Evolutionary conservation across 2,329 filamentous ascomycete species (phyloP), one percentile per base, ranked within the genome.

Genomic region (Mycosphaerella sp.): DNA sequence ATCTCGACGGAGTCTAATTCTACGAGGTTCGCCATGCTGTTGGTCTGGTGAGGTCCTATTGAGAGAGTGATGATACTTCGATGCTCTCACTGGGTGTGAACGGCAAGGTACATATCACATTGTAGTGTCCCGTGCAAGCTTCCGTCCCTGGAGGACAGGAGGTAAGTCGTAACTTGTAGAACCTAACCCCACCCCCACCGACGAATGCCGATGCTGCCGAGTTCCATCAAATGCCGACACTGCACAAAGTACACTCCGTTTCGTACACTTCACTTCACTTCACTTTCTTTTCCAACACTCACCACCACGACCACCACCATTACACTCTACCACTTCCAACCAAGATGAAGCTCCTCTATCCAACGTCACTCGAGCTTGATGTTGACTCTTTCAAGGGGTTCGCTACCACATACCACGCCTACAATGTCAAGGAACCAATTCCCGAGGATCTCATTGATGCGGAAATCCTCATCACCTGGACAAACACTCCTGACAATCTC

Each of bases 311-410:
- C 13, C 30, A 10, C 8, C 13, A 32, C 8, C 30, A 10, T 7
- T 9, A 32, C 9, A 32, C 13, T 13, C 13, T 32, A 32, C 30
- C 21, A 21, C 21, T 21, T 21, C 21, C 35, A 4, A 16, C 17
- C 61, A 70, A 49, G 45, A 80, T 80, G 79, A 85, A 85, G 71
- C 78, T 85, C 58, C 79, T 84, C 57, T 84, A 84, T 70, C 81
- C 81, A 44, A 84, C 79, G 49, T 83, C 80, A 2, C 73, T 84
- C 55, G 71, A 70, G 47, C 75, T 84, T 65, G 75, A 84, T 70
- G 61, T 75, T 53, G 56, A 73, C 54, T 72, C 69, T 62, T 73
- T 84, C 53, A 68, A 82, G 59, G 81, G 80, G 61, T 84, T 81
- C 72, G 72, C 75, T 42, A 74, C 79, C 41, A 66, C 72, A 2